phyloP scores from a whole-genome alignment of 371 early-diverging fungal species.

The Nematocida ironsii region DNA sequence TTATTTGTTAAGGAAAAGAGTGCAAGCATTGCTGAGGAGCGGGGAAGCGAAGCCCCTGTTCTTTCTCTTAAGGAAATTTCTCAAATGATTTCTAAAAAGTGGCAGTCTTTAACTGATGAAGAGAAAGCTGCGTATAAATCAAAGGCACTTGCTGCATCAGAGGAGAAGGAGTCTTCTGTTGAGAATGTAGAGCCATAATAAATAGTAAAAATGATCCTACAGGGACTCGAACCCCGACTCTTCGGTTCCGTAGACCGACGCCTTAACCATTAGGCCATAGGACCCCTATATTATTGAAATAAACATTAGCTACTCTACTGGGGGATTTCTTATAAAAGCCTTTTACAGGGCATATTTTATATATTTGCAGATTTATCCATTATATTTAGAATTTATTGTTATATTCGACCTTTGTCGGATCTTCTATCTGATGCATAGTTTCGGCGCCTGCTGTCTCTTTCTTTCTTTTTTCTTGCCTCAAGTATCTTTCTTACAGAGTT shows the following conservation, averaged over 20 bases:
- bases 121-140: slow-evolving; percentile 58
- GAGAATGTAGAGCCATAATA: slow-evolving; percentile 49
- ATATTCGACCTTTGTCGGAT: neutral
- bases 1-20: slow-evolving; percentile 61
- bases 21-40: slow-evolving; percentile 51
- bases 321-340: slow-evolving; percentile 8
- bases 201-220: slow-evolving; percentile 50
- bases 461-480: slow-evolving; percentile 22
- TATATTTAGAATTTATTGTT: neutral
- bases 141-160: slow-evolving; percentile 41
- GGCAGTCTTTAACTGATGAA: slow-evolving; percentile 55
- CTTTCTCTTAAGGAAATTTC: slow-evolving; percentile 60
- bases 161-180: slow-evolving; percentile 12
- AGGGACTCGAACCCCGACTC: slow-evolving; percentile 53
- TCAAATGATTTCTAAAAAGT: slow-evolving; percentile 60
- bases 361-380: slow-evolving; percentile 51
- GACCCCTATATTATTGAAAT: slow-evolving; percentile 48
- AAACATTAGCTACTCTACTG: slow-evolving; percentile 47
- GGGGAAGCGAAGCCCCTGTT: slow-evolving; percentile 42
- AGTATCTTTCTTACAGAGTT: slow-evolving; percentile 33
- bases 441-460: slow-evolving; percentile 21
- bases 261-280: slow-evolving; percentile 67
- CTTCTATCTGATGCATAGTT: neutral
- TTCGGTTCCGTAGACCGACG: slow-evolving; percentile 65
- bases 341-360: slow-evolving; percentile 46